A percentile compares a stretch with the other conserved stretches of the same genome.
These are phyloP conservation scores for Leucocoprinus leucothites DNA, from an alignment of 768 basidiomycete genomes.

Conservation along the genomic window DNA sequence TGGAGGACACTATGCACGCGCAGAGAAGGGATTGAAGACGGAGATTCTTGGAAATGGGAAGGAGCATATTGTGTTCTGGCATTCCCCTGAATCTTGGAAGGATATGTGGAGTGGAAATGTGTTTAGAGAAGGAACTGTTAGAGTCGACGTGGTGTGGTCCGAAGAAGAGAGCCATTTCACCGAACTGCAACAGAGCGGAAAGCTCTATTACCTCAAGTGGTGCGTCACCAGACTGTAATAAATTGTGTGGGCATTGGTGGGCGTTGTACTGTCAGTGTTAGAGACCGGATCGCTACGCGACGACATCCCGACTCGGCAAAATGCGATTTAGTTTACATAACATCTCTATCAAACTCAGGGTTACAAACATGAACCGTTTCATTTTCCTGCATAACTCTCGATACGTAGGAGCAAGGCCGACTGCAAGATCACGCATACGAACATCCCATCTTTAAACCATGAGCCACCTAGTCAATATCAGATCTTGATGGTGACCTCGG, in stretches of 20 bases:
- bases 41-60: conserved; percentile 11
- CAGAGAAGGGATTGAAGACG: conserved; percentile 16
- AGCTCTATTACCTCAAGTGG: conserved; percentile 6
- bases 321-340: too few species aligned
- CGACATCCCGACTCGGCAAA: too few species aligned
- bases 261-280: too few species aligned
- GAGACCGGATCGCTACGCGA: too few species aligned
- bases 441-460: too few species aligned
- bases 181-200: not conserved
- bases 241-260: not conserved
- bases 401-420: too few species aligned
- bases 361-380: too few species aligned
- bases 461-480: too few species aligned
- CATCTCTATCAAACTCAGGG: too few species aligned
- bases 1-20: conserved; percentile 33
- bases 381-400: too few species aligned
- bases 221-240: not conserved
- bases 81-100: conserved; percentile 15
- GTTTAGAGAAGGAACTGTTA: conserved; percentile 12
- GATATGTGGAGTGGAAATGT: conserved; percentile 11
- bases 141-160: conserved; percentile 3
- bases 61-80: conserved; percentile 16
- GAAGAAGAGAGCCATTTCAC: not conserved
- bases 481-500: too few species aligned
- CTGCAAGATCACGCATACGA: too few species aligned